Conservation (phyloP, 1,139 yeast species). For the Debaryomycetaceae sp. region DNA sequence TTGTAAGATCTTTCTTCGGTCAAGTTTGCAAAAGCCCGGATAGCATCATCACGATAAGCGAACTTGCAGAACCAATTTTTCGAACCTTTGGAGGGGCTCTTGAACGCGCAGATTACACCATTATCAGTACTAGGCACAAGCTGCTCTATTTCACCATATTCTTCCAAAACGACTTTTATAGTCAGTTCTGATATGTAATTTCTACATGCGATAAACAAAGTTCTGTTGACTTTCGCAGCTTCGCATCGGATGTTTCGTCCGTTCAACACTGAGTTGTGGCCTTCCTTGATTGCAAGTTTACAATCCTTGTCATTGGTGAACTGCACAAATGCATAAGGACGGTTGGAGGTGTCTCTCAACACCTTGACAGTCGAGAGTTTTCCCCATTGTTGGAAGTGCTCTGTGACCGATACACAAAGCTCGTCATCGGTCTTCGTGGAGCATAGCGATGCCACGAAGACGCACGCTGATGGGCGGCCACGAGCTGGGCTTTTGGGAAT, state of each 20-base stretch:
- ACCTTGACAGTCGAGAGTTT: constrained; percentile 73
- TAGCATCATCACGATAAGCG: constrained; percentile 87
- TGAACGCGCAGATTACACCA: constrained; percentile 22
- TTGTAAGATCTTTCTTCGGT: constrained; percentile 49
- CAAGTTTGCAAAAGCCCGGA: constrained; percentile 74
- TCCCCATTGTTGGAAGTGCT: constrained; percentile 68
- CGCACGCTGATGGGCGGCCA: constrained; percentile 75
- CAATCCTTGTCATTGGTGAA: constrained; percentile 72
- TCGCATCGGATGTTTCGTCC: constrained; percentile 84
- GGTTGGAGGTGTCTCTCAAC: constrained; percentile 71
- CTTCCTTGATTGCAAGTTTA: constrained; percentile 59
- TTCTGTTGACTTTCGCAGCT: constrained; percentile 86
- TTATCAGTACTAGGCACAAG: constrained; percentile 47
- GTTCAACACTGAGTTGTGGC: constrained; percentile 65
- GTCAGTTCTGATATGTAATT: constrained; percentile 19
- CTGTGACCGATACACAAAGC: constrained; percentile 62
- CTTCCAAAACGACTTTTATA: constrained; percentile 37
- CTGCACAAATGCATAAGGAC: constrained; percentile 95
- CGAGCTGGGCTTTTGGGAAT: constrained; percentile 8
- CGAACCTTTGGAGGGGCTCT: constrained; percentile 10
- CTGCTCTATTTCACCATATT: constrained; percentile 75
- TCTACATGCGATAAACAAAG: constrained; percentile 54
- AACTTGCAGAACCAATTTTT: constrained; percentile 77
- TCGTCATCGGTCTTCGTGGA: constrained; percentile 65
- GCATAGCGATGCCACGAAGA: constrained; percentile 80